Conservation (phyloP, 2,329 filamentous ascomycete genomes). For the Pyrenophora graminea region DNA sequence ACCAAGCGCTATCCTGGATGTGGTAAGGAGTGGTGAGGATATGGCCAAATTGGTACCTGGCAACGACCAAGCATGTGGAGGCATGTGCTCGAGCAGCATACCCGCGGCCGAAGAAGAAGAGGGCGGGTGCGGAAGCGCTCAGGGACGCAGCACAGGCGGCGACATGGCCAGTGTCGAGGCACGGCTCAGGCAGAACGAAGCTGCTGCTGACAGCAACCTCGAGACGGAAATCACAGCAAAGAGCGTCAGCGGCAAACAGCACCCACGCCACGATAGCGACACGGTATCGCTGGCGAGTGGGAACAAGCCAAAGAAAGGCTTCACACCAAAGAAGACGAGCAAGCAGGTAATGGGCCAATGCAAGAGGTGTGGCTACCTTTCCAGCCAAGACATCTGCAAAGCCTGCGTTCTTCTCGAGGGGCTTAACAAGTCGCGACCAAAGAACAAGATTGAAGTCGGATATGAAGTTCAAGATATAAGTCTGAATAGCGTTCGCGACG, state of each 20-base stretch:
- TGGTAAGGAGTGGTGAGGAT: conserved; percentile 92
- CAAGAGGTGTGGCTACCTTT: conserved; percentile 89
- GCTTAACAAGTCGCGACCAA: conserved; percentile 73
- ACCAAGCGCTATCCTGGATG: conserved; percentile 91
- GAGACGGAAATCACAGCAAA: conserved; percentile 67
- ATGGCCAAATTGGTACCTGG: conserved; percentile 85
- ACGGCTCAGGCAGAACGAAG: conserved; percentile 67
- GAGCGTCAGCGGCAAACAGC: conserved; percentile 47
- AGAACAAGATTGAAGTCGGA: conserved; percentile 40
- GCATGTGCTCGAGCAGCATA: conserved; percentile 35
- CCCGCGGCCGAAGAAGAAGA: conserved; percentile 59
- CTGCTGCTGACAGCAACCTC: conserved; percentile 57
- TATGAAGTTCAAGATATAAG: conserved; percentile 30
- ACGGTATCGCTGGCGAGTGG: conserved; percentile 18
- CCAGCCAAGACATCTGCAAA: conserved; percentile 91
- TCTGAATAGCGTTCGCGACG: conserved; percentile 28
- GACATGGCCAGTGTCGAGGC: conserved; percentile 85
- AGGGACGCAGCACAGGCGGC: conserved; percentile 67
- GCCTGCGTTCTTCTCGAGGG: conserved; percentile 89
- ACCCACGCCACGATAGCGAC: conserved; percentile 24
- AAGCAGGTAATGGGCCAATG: conserved; percentile 81
- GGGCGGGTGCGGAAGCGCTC: conserved; percentile 76
- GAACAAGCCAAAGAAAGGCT: conserved; percentile 29
- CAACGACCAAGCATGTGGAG: conserved; percentile 44
- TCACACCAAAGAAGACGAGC: conserved; percentile 36